Percentiles rank a stretch among this genome's conserved stretches.
Evolutionary conservation across 2,329 filamentous ascomycete species (phyloP).

Genomic region (Aspergillus thermomutatus): DNA sequence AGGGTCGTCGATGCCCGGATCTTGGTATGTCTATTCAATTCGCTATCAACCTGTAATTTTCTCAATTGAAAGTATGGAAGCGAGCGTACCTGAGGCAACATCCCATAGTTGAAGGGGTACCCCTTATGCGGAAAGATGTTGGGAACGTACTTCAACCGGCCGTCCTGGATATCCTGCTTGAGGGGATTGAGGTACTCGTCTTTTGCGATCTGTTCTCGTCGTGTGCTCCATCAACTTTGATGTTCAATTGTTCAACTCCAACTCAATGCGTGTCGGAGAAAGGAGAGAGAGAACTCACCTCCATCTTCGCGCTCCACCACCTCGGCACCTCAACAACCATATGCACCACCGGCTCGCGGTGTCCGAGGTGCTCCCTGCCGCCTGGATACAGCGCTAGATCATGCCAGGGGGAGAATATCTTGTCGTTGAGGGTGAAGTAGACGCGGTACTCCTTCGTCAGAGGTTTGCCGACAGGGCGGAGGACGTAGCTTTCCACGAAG

Average conservation of each 20-base stretch:
- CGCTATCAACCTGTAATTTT: background rate
- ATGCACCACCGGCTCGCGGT: conserved; percentile 76
- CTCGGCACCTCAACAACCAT: conserved; percentile 93
- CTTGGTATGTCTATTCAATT: conserved; percentile 75
- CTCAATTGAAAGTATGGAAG: background rate
- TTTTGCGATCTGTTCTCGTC: conserved; percentile 70
- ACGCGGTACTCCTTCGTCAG: conserved; percentile 88
- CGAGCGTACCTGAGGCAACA: conserved; percentile 72
- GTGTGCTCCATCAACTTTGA: background rate
- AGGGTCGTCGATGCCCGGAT: conserved; percentile 80
- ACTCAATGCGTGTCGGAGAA: background rate
- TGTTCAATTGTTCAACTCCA: background rate
- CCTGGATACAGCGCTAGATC: conserved; percentile 90
- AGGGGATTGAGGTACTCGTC: conserved; percentile 87
- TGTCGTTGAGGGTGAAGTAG: conserved; percentile 86
- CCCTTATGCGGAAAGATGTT: conserved; percentile 98
- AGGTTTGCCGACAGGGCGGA: conserved; percentile 72
- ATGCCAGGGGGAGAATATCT: conserved; percentile 82
- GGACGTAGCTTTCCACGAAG: background rate
- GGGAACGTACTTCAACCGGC: conserved; percentile 88
- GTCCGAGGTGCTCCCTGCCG: no score
- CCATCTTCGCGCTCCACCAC: conserved; percentile 93
- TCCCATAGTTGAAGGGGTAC: conserved; percentile 95
- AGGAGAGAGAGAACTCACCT: conserved; percentile 57
- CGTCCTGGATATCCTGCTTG: conserved; percentile 93